Evolutionary conservation across 1,284 basidiomycete species (phyloP).

Genomic region (Volvariella volvacea): DNA sequence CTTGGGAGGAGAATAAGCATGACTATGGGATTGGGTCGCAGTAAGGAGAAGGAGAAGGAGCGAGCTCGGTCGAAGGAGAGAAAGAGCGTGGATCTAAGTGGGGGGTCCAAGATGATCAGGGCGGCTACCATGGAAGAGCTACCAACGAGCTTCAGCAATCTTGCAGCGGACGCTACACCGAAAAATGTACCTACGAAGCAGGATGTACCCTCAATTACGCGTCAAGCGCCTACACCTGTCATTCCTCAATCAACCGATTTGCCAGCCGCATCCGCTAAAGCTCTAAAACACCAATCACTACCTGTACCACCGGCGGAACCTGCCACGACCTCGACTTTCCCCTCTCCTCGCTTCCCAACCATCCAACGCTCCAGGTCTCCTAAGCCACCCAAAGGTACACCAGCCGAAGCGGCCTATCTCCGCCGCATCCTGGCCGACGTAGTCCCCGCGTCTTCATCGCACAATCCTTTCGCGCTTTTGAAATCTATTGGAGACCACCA

Average conservation of each 20-base stretch:
- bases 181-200: too few species aligned
- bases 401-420: conserved; percentile 56
- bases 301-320: too few species aligned
- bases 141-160: too few species aligned
- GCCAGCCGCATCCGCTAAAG: too few species aligned
- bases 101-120: background rate
- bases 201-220: too few species aligned
- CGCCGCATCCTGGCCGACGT: conserved; percentile 61
- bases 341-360: background rate
- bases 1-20: conserved; percentile 55
- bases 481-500: conserved; percentile 21
- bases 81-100: conserved; percentile 14
- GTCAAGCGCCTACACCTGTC: too few species aligned
- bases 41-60: conserved; percentile 27
- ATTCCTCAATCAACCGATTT: too few species aligned
- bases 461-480: conserved; percentile 38
- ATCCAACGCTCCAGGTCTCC: background rate
- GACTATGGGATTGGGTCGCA: conserved; percentile 35
- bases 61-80: conserved; percentile 23
- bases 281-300: too few species aligned
- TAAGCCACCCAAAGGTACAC: conserved; percentile 44
- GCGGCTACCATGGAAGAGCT: too few species aligned
- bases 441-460: conserved; percentile 18
- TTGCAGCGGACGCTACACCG: too few species aligned
- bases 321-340: too few species aligned